Conservation (phyloP, 2,329 filamentous ascomycete species). For the Parascedosporium putredinis region DNA sequence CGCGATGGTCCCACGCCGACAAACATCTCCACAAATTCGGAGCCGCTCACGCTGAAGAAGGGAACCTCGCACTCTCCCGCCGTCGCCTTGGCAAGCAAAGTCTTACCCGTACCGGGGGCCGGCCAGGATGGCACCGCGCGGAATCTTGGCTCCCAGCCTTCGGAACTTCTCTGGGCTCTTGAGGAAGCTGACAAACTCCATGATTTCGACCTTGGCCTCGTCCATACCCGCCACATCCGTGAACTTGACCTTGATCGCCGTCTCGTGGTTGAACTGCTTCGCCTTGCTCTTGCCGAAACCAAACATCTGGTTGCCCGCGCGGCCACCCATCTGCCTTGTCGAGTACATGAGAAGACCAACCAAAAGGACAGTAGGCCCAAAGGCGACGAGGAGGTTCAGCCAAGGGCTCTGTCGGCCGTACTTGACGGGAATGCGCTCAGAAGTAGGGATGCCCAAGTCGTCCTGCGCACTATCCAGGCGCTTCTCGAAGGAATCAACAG, state of each 20-base stretch:
- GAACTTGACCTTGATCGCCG: conserved; percentile 93
- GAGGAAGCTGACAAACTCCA: conserved; percentile 97
- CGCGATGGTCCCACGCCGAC: conserved; percentile 95
- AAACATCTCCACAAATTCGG: conserved; percentile 99
- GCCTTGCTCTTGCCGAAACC: conserved; percentile 93
- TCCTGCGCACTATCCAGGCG: conserved; percentile 79
- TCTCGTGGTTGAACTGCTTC: conserved; percentile 96
- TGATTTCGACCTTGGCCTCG: conserved; percentile 95
- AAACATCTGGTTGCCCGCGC: conserved; percentile 71
- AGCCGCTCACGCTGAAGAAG: conserved; percentile 97
- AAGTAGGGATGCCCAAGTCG: conserved; percentile 72
- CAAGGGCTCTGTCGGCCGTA: conserved; percentile 68
- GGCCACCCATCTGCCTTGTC: conserved; percentile 62
- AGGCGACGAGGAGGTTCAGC: conserved; percentile 59
- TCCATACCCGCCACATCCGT: conserved; percentile 95
- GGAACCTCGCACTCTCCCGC: conserved; percentile 94
- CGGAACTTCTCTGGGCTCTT: conserved; percentile 90
- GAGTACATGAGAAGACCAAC: conserved; percentile 75
- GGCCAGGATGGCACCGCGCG: conserved; percentile 88
- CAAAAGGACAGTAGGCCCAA: conserved; percentile 79
- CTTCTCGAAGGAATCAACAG: conserved; percentile 83
- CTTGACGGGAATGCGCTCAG: conserved; percentile 87
- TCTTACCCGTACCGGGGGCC: conserved; percentile 99
- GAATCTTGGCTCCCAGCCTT: conserved; percentile 93
- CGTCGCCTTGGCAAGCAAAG: conserved; percentile 89